Evolutionary conservation across 2,329 filamentous ascomycete species (phyloP).

Genomic region (Cladophialophora exuberans): DNA sequence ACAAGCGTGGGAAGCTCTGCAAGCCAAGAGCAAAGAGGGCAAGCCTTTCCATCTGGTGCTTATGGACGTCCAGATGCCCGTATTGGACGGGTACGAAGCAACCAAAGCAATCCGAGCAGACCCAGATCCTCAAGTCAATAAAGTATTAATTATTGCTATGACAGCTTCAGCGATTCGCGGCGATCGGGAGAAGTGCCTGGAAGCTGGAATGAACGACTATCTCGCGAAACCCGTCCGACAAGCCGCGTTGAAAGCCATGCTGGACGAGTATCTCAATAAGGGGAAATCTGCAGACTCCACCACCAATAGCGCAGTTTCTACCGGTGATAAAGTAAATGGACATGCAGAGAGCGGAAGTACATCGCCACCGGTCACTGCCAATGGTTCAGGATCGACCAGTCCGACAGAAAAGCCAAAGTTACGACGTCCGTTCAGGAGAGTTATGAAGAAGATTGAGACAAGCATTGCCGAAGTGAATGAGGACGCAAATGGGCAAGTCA

Average conservation of each 20-base stretch:
- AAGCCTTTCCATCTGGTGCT: constrained; percentile 51
- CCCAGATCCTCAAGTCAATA: constrained; percentile 72
- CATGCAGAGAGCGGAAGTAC: constrained; percentile 8
- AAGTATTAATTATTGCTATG: constrained; percentile 95
- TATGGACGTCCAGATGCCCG: constrained; percentile 55
- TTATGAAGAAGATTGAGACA: constrained; percentile 28
- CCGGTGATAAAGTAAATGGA: constrained; percentile 23
- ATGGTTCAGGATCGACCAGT: constrained; percentile 8
- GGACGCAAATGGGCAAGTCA: background rate
- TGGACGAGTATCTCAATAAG: constrained; percentile 65
- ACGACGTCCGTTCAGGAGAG: constrained; percentile 28
- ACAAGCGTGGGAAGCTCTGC: constrained; percentile 42
- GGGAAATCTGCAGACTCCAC: constrained; percentile 19
- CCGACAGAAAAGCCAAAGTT: constrained; percentile 24
- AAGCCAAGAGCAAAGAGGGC: constrained; percentile 35
- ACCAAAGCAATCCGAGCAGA: constrained; percentile 60
- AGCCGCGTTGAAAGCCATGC: constrained; percentile 80
- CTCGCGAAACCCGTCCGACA: constrained; percentile 93
- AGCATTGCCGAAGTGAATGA: constrained; percentile 12
- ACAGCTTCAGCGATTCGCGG: constrained; percentile 93
- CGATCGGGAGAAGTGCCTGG: constrained; percentile 92
- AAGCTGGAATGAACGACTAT: constrained; percentile 97
- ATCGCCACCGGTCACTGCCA: constrained; percentile 4
- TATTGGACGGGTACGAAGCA: constrained; percentile 54
- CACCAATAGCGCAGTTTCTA: constrained; percentile 1